These are phyloP conservation scores for Penicillium freii DNA, from an alignment of 2,329 filamentous ascomycete genomes.

Conservation along the genomic window DNA sequence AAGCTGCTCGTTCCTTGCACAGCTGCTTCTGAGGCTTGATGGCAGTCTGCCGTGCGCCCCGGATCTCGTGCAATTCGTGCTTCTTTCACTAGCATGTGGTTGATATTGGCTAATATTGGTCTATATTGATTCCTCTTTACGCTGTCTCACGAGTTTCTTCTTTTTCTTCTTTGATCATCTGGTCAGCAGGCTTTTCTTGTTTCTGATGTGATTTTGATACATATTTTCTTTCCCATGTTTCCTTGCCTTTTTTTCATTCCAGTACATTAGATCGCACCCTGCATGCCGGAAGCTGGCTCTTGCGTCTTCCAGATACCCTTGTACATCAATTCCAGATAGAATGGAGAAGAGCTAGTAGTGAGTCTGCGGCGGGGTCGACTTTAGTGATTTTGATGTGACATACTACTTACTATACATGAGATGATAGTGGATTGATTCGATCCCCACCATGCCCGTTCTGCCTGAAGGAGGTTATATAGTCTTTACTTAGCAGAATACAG, in stretches of 20 bases:
- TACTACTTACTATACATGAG: constrained; percentile 10
- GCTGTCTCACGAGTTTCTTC: constrained; percentile 24
- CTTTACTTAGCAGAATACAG: neutral
- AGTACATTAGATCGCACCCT: constrained; percentile 27
- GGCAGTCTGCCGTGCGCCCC: constrained; percentile 16
- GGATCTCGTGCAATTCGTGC: constrained; percentile 21
- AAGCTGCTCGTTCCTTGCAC: constrained; percentile 16
- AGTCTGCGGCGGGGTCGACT: constrained; percentile 7
- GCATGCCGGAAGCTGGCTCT: constrained; percentile 17
- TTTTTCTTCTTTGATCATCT: constrained; percentile 8
- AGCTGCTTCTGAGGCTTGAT: constrained; percentile 17
- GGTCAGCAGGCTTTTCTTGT: neutral
- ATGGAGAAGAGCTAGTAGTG: constrained; percentile 20
- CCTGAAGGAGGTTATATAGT: neutral
- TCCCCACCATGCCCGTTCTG: neutral
- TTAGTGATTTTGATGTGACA: constrained; percentile 9
- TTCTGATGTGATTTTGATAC: constrained; percentile 7
- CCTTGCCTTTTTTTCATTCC: constrained; percentile 5
- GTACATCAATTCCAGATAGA: constrained; percentile 31
- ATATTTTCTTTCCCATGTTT: constrained; percentile 1
- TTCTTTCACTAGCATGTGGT: constrained; percentile 21
- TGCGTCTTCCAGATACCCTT: constrained; percentile 26
- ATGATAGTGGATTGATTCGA: neutral
- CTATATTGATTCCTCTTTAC: constrained; percentile 16
- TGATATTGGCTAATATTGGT: constrained; percentile 4